Evolutionary conservation across 129 eudicot species (phyloP), one percentile per base, ranked within the genome.

Genomic region (Flaveria bidentis): DNA sequence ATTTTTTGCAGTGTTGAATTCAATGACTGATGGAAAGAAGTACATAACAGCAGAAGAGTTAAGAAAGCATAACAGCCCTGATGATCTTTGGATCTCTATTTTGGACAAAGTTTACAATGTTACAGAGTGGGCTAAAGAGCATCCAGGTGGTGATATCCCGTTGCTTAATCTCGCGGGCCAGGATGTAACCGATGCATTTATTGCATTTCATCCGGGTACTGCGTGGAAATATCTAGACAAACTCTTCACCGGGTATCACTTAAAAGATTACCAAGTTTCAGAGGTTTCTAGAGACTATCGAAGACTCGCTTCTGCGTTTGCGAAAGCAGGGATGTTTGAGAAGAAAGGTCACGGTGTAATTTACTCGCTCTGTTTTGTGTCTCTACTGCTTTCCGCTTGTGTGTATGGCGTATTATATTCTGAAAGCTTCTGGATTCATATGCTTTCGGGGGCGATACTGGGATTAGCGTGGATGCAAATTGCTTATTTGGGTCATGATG

Each of bases 171-270:
- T 93, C 44, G 91, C 96, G 28, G 98, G 98, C 23, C 91, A 93
- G 70, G 98, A 93, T 44, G 98, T 79, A 2, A 90, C 98, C 1
- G 98, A 93, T 76, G 97, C 98, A 0, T 93, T 93, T 83, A 88
- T 93, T 17, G 98, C 98, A 42, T 93, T 88, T 45, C 98, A 93
- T 78, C 98, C 97, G 0, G 97, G 93, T 17, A 36, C 88, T 5
- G 92, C 97, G 6, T 93, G 97, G 97, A 71, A 87, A 42, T 64
- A 80, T 69, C 91, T 93, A 0, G 91, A 87, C 74, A 84, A 83
- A 26, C 82, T 85, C 61, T 93, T 85, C 74, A 93, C 92, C 0
- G 97, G 97, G 72, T 90, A 85, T 77, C 75, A 88, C 77, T 56
- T 93, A 41, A 63, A 75, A 45, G 93, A 93, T 74, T 90, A 81